A percentile compares a stretch with the other conserved stretches of the same genome.
phyloP scores from a whole-genome alignment of 148 eudicot genomes.

The Rhododendron williamsianum region DNA sequence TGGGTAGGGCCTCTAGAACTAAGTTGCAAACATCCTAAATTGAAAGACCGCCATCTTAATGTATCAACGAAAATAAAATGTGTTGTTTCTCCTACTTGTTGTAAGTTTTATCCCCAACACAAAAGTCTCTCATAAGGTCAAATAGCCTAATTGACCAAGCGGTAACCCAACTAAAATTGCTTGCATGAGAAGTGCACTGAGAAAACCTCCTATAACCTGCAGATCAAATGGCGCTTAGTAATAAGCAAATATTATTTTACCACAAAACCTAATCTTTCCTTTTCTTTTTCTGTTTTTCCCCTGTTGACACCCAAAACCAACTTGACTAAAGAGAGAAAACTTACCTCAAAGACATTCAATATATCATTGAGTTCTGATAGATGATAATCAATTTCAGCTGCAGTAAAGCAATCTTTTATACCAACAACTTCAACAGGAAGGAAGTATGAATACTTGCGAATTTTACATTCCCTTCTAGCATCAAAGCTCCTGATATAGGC shows the following conservation, averaged over 20 bases:
- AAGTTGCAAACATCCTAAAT: background rate
- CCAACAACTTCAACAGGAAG: conserved; percentile 85
- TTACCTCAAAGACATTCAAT: conserved; percentile 69
- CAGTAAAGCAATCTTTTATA: conserved; percentile 35
- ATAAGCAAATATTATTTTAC: background rate
- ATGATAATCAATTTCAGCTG: conserved; percentile 56
- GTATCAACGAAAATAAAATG: background rate
- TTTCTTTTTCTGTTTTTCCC: background rate
- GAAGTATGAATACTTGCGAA: conserved; percentile 81
- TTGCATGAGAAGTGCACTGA: background rate
- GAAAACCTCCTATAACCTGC: background rate
- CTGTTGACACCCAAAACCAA: background rate
- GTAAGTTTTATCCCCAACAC: background rate
- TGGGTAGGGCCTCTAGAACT: background rate
- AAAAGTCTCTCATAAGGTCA: background rate
- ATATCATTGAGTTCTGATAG: conserved; percentile 60
- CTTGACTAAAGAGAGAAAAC: background rate
- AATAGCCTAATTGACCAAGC: background rate
- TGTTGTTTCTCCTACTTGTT: background rate
- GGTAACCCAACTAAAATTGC: background rate
- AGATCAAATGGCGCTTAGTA: background rate
- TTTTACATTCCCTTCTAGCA: conserved; percentile 74
- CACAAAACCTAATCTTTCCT: background rate
- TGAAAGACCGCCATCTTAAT: background rate
- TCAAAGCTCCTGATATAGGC: conserved; percentile 65